Base-by-base conservation (phyloP, 1,284 basidiomycete genomes). In the Filobasidium uniguttulatum region DNA sequence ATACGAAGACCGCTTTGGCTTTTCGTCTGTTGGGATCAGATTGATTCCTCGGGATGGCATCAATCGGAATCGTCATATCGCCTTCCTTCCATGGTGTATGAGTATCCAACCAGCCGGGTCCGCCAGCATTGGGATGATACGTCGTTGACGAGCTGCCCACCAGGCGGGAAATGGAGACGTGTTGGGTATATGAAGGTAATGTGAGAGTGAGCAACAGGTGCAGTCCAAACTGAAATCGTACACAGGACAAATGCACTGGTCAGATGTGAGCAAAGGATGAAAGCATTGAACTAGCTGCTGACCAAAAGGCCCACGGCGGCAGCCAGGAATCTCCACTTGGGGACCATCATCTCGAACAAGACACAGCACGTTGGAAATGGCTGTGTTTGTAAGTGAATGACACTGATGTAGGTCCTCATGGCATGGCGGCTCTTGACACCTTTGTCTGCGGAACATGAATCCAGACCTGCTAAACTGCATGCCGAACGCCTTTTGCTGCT, bases 1-100 rank as follows among this genome's bases (percentile, higher is more conserved):
- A 76, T 34, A 90, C 85, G 61, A 90, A 85, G 3, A 78, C 80
- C 20, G 88, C 88, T 63, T 88, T 89, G 5, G 85, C 87, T 62
- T 77, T 82, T n/a, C 66, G 53, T 40, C 66, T 58, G 10, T 58
- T 56, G 22, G 62, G 51, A 29, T 57, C 54, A 12, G 57, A 56
- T 3, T 44, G 36, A 35, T 62, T 59, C 3, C 50, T 51, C 19
- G 65, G 65, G 2, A 63, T 50, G 1, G 59, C 52, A 6, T 57
- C 56, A 2, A 55, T 56, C 2, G 62, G 62, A 1, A 61, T 57
- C 33, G 48, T 47, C 35, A 46, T 35, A 22, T 46, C 36, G 15
- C 51, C 50, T 8, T 55, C 51, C 3, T 17, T 31, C 49, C 54
- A 59, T 25, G 48, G 37, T 1, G 49, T 44, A 17, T 52, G 44